These are phyloP conservation scores for Cicer bijugum DNA, from an alignment of 306 rosid species.

Conservation along the genomic window DNA sequence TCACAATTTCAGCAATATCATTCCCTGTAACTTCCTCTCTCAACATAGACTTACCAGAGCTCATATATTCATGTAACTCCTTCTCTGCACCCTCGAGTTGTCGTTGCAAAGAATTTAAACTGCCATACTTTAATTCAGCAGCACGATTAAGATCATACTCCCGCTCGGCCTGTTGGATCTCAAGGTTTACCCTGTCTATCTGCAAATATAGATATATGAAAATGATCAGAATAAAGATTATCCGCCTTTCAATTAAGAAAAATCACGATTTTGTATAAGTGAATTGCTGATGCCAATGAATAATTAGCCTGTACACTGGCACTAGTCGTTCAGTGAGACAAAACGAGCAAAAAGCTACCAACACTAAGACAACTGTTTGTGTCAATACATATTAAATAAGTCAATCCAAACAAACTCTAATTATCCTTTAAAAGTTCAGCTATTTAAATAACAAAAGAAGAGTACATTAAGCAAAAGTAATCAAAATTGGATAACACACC, in stretches of 20 bases:
- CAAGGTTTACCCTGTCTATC: constrained; percentile 93
- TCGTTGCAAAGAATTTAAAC: constrained; percentile 82
- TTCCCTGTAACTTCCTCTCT: constrained; percentile 91
- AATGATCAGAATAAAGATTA: constrained; percentile 19
- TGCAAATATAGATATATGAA: constrained; percentile 46
- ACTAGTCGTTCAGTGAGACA: neutral
- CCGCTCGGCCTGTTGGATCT: constrained; percentile 96
- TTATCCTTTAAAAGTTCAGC: neutral
- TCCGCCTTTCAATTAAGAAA: neutral
- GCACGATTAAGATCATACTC: constrained; percentile 98
- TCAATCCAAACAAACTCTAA: too few relatives aligned
- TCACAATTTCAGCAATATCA: constrained; percentile 95
- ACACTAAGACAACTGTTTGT: too few relatives aligned
- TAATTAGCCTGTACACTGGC: neutral
- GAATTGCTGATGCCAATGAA: constrained; percentile 7
- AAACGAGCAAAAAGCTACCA: constrained; percentile 3
- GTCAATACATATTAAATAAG: too few relatives aligned
- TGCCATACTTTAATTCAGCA: constrained; percentile 96
- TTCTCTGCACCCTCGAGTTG: constrained; percentile 84
- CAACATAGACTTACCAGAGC: constrained; percentile 93
- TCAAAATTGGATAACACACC: constrained; percentile 48
- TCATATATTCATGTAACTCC: constrained; percentile 85
- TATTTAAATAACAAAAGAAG: constrained; percentile 4
- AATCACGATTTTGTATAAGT: neutral
- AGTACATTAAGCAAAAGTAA: constrained; percentile 13